Evolutionary conservation across 352 stramenopile species (phyloP), one percentile per base, ranked within the genome.

Genomic region (Pythium plurisporium): DNA sequence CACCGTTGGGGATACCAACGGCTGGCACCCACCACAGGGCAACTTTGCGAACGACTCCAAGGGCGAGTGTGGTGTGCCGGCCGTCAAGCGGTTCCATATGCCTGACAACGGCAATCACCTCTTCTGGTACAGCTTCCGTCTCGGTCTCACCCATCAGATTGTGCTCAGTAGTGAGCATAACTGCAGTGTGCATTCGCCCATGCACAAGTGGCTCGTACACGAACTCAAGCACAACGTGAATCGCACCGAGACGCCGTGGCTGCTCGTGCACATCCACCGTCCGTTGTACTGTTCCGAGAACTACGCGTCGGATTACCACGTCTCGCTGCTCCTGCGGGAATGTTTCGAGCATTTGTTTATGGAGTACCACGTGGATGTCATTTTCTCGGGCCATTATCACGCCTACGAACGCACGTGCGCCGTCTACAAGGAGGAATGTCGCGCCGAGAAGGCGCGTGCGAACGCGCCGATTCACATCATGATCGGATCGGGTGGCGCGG

Each of bases 11-110:
- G 40, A 4, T 17, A 58, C 45, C 4, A 61, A 61, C 15, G 53
- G 53, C 10, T 67, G 38, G 23, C 51, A 62, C 14, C 59, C 59
- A 7, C 14, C n/a, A 11, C 15, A 41, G 19, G 59, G 59, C 10
- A 67, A 67, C 43, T 67, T 55, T 41, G 31, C 31, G 14, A 4
- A 26, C 6, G 59, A 67, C 46, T 67, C 59, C 52, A 59, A 64
- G 14, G 84, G 84, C 26, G 84, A 94, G 67, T 94, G 84, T 64
- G 79, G 76, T n/a, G 68, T 92, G 36, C 73, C 82, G 1, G 68
- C 68, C 5, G 43, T 49, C 11, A 79, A 75, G 36, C 70, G 74
- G n/a, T 90, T 88, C 75, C 53, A 56, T 43, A 84, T 85, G 70
- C 72, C 68, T 11, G 43, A 51, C 36, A 67, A 69, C 22, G 52